Conservation (phyloP, 768 basidiomycete genomes). For the Mycena rebaudengoi region DNA sequence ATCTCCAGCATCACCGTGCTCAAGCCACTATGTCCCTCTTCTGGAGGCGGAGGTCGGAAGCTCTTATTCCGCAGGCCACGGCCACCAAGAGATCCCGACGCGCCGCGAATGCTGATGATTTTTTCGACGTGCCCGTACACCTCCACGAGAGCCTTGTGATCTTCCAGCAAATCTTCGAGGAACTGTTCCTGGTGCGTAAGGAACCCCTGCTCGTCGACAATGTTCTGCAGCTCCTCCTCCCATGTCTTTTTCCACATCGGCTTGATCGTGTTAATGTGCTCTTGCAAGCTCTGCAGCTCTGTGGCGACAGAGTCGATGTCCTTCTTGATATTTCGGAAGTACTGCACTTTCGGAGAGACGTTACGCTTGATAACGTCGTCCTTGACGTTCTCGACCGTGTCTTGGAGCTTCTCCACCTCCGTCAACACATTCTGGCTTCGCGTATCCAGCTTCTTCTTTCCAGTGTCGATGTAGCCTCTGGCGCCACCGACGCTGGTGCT, state of each 20-base stretch:
- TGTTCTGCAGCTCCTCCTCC: conserved; percentile 95
- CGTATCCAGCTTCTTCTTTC: conserved; percentile 89
- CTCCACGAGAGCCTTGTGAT: conserved; percentile 88
- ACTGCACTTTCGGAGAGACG: conserved; percentile 78
- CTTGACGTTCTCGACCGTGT: conserved; percentile 87
- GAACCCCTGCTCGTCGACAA: conserved; percentile 97
- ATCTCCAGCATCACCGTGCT: conserved; percentile 92
- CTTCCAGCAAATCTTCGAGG: conserved; percentile 86
- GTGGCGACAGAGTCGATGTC: conserved; percentile 71
- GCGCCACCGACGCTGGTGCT: conserved; percentile 84
- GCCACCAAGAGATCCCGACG: conserved; percentile 49
- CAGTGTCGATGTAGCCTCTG: conserved; percentile 87
- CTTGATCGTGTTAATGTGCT: conserved; percentile 88
- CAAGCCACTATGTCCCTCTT: conserved; percentile 73
- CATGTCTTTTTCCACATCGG: conserved; percentile 99
- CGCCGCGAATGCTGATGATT: conserved; percentile 76
- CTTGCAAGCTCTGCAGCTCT: conserved; percentile 80
- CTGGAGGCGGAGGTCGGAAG: conserved; percentile 69
- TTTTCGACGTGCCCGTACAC: conserved; percentile 93
- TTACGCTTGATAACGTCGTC: conserved; percentile 92
- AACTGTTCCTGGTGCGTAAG: conserved; percentile 93
- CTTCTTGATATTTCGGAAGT: conserved; percentile 75
- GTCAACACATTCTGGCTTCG: conserved; percentile 92
- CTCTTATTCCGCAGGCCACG: conserved; percentile 49
- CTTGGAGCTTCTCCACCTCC: conserved; percentile 92